These are phyloP conservation scores for Aspergillus clavatus DNA, from an alignment of 2,329 filamentous ascomycete species.

Conservation along the genomic window DNA sequence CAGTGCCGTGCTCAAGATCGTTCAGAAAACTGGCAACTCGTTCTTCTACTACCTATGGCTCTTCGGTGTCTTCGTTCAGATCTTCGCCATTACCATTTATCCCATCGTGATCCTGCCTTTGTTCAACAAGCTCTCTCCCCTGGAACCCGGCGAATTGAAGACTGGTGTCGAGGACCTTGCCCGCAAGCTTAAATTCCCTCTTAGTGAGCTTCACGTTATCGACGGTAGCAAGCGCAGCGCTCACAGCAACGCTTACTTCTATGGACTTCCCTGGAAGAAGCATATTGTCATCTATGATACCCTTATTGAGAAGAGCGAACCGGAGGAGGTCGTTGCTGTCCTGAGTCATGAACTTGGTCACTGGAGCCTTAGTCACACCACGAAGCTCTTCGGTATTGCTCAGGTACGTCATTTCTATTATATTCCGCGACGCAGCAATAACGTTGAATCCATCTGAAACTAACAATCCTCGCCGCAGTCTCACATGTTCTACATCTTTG, in stretches of 20 bases:
- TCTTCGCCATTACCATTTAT: conserved; percentile 95
- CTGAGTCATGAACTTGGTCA: conserved; percentile 94
- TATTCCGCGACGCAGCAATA: too few relatives aligned
- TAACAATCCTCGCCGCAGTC: conserved; percentile 47
- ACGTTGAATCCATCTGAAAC: too few relatives aligned
- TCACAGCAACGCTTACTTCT: conserved; percentile 93
- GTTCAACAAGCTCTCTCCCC: conserved; percentile 96
- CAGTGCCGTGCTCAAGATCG: conserved; percentile 86
- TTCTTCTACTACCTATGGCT: conserved; percentile 99
- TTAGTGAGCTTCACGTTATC: conserved; percentile 90
- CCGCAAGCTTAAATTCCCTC: conserved; percentile 78
- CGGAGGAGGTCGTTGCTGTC: conserved; percentile 89
- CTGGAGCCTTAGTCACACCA: conserved; percentile 95
- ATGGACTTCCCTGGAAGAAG: conserved; percentile 98
- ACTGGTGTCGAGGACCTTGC: conserved; percentile 80
- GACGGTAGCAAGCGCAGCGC: conserved; percentile 84
- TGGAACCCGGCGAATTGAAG: conserved; percentile 84
- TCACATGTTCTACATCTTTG: conserved; percentile 95
- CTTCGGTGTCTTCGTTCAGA: conserved; percentile 81
- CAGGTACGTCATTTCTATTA: conserved; percentile 54
- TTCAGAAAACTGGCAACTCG: conserved; percentile 84
- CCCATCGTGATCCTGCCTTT: conserved; percentile 88
- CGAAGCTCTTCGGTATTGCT: conserved; percentile 79
- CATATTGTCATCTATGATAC: conserved; percentile 99
- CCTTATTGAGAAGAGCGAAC: conserved; percentile 88